Conservation (phyloP, 2,329 filamentous ascomycete species). For the Pseudopyrenochaeta lycopersici region DNA sequence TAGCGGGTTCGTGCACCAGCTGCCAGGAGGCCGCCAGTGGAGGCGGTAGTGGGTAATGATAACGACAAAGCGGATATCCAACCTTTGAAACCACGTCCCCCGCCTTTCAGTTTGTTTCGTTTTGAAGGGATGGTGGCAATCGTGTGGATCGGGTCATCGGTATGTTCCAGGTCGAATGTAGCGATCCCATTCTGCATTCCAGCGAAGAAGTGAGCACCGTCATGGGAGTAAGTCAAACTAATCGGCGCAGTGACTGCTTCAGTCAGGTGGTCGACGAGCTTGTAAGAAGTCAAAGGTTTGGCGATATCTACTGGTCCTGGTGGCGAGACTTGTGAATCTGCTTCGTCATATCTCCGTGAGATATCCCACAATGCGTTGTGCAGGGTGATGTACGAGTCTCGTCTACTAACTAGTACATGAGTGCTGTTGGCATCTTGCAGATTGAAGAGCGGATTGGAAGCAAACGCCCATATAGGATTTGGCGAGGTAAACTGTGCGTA, state of each 20-base stretch:
- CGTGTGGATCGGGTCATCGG: constrained; percentile 55
- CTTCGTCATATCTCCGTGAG: constrained; percentile 16
- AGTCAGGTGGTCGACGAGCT: constrained; percentile 62
- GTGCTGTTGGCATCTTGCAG: constrained; percentile 60
- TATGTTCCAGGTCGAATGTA: constrained; percentile 63
- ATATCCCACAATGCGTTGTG: constrained; percentile 62
- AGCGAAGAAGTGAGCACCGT: constrained; percentile 64
- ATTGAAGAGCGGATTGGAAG: constrained; percentile 64
- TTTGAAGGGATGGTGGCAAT: constrained; percentile 58
- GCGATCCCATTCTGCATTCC: constrained; percentile 64
- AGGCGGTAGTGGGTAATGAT: constrained; percentile 28
- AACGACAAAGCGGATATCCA: constrained; percentile 63
- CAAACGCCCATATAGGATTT: constrained; percentile 63
- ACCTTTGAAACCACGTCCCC: constrained; percentile 63
- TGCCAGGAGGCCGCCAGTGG: constrained; percentile 59
- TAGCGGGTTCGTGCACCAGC: constrained; percentile 66
- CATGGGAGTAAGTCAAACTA: constrained; percentile 62
- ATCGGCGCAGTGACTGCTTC: constrained; percentile 66
- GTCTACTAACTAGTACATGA: constrained; percentile 61
- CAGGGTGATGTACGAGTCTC: constrained; percentile 65
- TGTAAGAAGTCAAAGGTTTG: constrained; percentile 60
- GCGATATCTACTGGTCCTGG: constrained; percentile 32
- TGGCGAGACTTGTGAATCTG: not conserved
- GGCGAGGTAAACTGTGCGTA: constrained; percentile 58
- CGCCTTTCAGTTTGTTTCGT: constrained; percentile 54